Evolutionary conservation across 176 grass and related monocot species (phyloP).

Genomic region (Rhynchospora pubera): DNA sequence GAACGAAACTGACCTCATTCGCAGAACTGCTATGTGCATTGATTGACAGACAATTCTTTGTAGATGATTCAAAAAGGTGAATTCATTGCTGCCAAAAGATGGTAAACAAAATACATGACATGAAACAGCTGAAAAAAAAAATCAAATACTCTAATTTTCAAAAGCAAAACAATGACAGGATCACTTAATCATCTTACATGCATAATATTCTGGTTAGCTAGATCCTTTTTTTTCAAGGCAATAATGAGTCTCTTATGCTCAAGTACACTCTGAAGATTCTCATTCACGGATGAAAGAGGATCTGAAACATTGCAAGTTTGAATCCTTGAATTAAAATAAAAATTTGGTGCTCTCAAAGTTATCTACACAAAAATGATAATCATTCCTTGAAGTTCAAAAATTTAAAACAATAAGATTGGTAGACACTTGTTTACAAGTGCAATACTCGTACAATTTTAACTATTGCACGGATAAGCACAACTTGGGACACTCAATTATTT

Average conservation of each 20-base stretch:
- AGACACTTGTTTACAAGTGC: background rate
- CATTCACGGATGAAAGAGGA: conserved; percentile 80
- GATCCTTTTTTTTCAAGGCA: conserved; percentile 94
- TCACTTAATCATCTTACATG: conserved; percentile 36
- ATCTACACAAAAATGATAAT: background rate
- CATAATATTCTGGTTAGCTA: conserved; percentile 91
- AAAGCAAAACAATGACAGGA: conserved; percentile 19
- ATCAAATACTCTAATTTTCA: background rate
- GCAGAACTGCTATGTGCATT: conserved; percentile 90
- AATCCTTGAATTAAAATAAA: conserved; percentile 16
- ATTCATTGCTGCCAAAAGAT: conserved; percentile 61
- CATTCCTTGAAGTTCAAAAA: background rate
- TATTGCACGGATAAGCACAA: background rate
- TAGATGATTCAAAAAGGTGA: conserved; percentile 54
- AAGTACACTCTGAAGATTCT: conserved; percentile 67
- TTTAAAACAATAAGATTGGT: background rate
- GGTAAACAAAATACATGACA: conserved; percentile 4
- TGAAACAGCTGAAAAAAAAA: background rate
- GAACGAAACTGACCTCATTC: conserved; percentile 54
- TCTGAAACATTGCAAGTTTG: conserved; percentile 35
- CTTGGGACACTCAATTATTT: background rate
- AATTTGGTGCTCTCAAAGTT: no score
- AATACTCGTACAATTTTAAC: no score
- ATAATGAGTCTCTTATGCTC: conserved; percentile 68
- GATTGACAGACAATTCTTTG: conserved; percentile 78